Base-by-base conservation (phyloP, 2,329 filamentous ascomycete genomes). In the Pestalotiopsis sp. region DNA sequence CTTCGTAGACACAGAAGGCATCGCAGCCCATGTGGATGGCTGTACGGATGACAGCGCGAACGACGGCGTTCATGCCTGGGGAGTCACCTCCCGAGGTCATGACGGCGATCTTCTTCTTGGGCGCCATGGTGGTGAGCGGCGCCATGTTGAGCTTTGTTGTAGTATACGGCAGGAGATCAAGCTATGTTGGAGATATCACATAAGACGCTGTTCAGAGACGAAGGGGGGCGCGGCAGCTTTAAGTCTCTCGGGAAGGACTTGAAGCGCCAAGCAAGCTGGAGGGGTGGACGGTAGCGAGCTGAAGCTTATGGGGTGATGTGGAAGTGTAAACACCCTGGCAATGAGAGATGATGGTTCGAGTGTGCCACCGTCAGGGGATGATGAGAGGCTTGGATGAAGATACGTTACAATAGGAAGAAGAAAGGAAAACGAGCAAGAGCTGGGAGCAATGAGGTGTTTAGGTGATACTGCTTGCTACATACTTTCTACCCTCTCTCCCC, bases 71-170 rank as follows among this genome's bases (percentile, higher is more conserved):
- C 95, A 98, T 98, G 79, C 95, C 95, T 2, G 94, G 95, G 73
- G 94, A 93, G 86, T 98, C 95, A 77, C 95, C 95, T 78, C 95
- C 95, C 74, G 93, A 97, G 77, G 95, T 98, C 91, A 98, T 94
- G 80, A 98, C 90, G 73, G 91, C 95, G 79, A 98, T 95, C 81
- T 88, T 89, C 81, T 90, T 89, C 77, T 85, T 88, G 68, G 81
- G 77, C 59, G 59, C 31, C 59, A 62, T 62, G 59, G 27, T 62
- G 59, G 14, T 62, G 59, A 81, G 68, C 39, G 57, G 23, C 68
- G 74, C 80, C 85, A 87, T 85, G 65, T 17, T 66, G 64, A 38
- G 36, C n/a, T 57, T 20, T 38, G 41, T 52, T 52, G 17, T 52
- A 23, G 45, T 9, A 20, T n/a, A 52, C 7, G 45, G 14, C 9